These are phyloP conservation scores for Penicillium sp. DNA, from an alignment of 2,329 filamentous ascomycete species.

Conservation along the genomic window DNA sequence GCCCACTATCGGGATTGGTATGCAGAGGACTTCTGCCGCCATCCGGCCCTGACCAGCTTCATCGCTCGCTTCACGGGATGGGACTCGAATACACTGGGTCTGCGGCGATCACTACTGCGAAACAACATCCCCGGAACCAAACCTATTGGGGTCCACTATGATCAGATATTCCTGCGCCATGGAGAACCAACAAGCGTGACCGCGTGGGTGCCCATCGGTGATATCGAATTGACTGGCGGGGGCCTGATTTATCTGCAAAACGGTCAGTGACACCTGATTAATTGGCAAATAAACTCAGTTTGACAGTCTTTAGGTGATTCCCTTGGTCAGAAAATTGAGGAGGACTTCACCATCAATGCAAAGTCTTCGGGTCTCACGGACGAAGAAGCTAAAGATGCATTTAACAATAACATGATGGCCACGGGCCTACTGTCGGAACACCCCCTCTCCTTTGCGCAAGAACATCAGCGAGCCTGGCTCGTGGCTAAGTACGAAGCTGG, in stretches of 20 bases:
- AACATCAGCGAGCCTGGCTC: conserved; percentile 4
- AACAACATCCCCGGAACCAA: conserved; percentile 59
- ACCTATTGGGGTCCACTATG: conserved; percentile 54
- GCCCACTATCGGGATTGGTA: conserved; percentile 56
- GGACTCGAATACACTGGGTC: conserved; percentile 49
- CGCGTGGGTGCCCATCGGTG: conserved; percentile 38
- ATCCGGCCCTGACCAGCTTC: conserved; percentile 52
- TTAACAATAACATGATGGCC: conserved; percentile 9
- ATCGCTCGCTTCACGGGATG: conserved; percentile 56
- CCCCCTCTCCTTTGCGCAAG: conserved; percentile 1
- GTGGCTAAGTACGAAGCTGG: conserved; percentile 7
- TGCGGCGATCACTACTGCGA: conserved; percentile 53
- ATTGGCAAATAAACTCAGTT: not conserved
- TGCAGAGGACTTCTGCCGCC: conserved; percentile 55
- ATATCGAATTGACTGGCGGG: conserved; percentile 38
- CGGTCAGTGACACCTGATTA: not conserved
- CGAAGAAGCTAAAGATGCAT: conserved; percentile 6
- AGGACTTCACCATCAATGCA: conserved; percentile 2
- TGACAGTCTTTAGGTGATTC: not conserved
- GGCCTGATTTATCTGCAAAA: conserved; percentile 43
- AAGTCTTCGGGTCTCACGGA: not conserved
- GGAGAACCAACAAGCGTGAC: conserved; percentile 32
- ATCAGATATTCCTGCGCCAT: conserved; percentile 42
- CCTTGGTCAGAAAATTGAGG: not conserved
- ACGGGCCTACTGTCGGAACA: conserved; percentile 1